These are phyloP conservation scores for Harringtonia lauricola DNA, from an alignment of 2,329 filamentous ascomycete genomes.

Conservation along the genomic window DNA sequence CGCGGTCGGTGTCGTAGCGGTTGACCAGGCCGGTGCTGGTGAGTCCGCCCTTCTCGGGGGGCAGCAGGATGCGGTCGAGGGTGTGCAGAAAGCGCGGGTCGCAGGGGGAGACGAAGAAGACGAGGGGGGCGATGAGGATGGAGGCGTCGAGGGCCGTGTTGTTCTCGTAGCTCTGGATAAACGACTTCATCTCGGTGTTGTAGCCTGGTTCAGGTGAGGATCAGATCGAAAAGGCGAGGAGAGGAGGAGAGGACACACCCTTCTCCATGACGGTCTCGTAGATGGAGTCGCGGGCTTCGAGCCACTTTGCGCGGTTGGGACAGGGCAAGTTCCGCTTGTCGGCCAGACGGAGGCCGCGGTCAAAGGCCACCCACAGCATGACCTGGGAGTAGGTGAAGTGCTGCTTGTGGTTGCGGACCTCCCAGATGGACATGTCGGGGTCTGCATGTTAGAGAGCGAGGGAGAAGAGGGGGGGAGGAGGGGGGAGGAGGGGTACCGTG, in stretches of 20 bases:
- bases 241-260: constrained; percentile 21
- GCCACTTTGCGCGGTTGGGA: constrained; percentile 56
- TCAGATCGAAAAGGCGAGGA: not conserved
- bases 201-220: constrained; percentile 37
- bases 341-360: constrained; percentile 60
- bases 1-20: constrained; percentile 58
- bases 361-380: constrained; percentile 74
- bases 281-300: constrained; percentile 52
- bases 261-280: constrained; percentile 73
- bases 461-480: no score
- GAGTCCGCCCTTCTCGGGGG: constrained; percentile 64
- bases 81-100: constrained; percentile 66
- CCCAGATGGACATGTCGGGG: constrained; percentile 77
- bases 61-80: constrained; percentile 58
- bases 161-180: constrained; percentile 67
- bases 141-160: constrained; percentile 61
- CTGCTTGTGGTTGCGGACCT: constrained; percentile 64
- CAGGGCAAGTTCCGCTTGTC: constrained; percentile 70
- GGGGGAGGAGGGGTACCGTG: constrained; percentile 28
- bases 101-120: constrained; percentile 70
- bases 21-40: constrained; percentile 68
- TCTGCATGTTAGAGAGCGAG: constrained; percentile 25
- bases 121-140: constrained; percentile 64
- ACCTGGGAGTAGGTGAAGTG: constrained; percentile 75
- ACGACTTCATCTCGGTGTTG: constrained; percentile 57